phyloP scores from a whole-genome alignment of 2,329 filamentous ascomycete genomes.

The Chaetomium sp. region DNA sequence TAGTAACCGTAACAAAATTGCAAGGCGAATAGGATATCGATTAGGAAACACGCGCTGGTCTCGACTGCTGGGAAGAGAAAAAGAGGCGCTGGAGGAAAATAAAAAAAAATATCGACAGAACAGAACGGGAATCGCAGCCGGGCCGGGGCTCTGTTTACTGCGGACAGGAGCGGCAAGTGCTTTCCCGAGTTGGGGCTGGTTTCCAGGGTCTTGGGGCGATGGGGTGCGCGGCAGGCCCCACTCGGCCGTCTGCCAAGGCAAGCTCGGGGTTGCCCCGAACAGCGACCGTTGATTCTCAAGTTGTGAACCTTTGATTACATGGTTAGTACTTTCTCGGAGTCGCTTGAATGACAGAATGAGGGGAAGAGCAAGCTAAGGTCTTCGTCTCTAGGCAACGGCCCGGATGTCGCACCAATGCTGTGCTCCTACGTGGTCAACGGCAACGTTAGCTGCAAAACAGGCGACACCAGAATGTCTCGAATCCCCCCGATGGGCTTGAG shows the following conservation, averaged over 20 bases:
- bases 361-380: neutral
- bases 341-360: neutral
- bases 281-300: no score
- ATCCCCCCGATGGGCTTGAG: neutral
- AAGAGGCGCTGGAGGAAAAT: neutral
- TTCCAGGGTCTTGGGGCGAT: neutral
- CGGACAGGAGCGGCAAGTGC: constrained; percentile 5
- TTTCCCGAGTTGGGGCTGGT: neutral
- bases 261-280: no score
- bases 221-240: neutral
- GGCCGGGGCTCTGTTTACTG: neutral
- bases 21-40: no score
- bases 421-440: constrained; percentile 3
- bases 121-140: neutral
- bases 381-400: neutral
- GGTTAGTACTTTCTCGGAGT: no score
- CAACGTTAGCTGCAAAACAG: no score
- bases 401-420: constrained; percentile 3
- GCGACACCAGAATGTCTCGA: no score
- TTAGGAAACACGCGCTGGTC: no score
- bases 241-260: neutral
- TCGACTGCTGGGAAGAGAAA: neutral
- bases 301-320: no score
- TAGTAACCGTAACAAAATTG: no score
- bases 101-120: neutral